A percentile compares a stretch with the other conserved stretches of the same genome.
phyloP scores from a whole-genome alignment of 2,329 filamentous ascomycete genomes.

The Podosphaera aphanis region DNA sequence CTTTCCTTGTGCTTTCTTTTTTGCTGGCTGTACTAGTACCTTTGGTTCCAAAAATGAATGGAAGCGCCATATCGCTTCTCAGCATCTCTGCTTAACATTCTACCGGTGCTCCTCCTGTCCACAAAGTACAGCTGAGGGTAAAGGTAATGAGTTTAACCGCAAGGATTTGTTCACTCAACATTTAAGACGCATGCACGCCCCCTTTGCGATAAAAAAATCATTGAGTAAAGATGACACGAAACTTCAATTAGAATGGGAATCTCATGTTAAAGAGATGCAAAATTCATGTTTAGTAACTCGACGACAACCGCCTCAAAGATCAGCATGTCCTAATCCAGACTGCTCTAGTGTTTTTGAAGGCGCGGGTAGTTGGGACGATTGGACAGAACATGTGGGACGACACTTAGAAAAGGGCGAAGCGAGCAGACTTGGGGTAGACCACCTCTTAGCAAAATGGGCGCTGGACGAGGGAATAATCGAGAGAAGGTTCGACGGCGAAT shows the following conservation, averaged over 20 bases:
- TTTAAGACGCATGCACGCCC: slow-evolving; percentile 76
- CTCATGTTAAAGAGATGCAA: slow-evolving; percentile 46
- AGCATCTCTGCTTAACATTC: slow-evolving; percentile 53
- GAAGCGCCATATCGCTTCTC: slow-evolving; percentile 82
- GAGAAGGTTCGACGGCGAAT: slow-evolving; percentile 29
- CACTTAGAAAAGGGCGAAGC: slow-evolving; percentile 63
- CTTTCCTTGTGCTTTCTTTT: slow-evolving; percentile 68
- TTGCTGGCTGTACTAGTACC: slow-evolving; percentile 59
- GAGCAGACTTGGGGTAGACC: slow-evolving; percentile 30
- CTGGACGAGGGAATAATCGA: slow-evolving; percentile 41
- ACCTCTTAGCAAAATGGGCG: slow-evolving; percentile 35
- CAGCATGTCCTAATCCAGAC: slow-evolving; percentile 46
- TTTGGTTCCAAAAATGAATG: slow-evolving; percentile 94
- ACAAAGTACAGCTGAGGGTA: slow-evolving; percentile 28
- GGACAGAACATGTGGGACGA: slow-evolving; percentile 76
- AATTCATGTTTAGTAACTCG: slow-evolving; percentile 48
- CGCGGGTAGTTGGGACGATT: slow-evolving; percentile 58
- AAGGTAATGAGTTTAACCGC: slow-evolving; percentile 59
- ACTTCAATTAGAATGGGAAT: slow-evolving; percentile 38
- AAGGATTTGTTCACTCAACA: slow-evolving; percentile 95
- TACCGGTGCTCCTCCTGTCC: slow-evolving; percentile 41
- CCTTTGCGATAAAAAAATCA: slow-evolving; percentile 36
- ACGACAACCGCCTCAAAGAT: slow-evolving; percentile 44
- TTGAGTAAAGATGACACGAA: slow-evolving; percentile 33
- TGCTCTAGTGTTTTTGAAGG: slow-evolving; percentile 53